Base-by-base conservation (phyloP, 129 eudicot species). In the Escallonia herrerae region DNA sequence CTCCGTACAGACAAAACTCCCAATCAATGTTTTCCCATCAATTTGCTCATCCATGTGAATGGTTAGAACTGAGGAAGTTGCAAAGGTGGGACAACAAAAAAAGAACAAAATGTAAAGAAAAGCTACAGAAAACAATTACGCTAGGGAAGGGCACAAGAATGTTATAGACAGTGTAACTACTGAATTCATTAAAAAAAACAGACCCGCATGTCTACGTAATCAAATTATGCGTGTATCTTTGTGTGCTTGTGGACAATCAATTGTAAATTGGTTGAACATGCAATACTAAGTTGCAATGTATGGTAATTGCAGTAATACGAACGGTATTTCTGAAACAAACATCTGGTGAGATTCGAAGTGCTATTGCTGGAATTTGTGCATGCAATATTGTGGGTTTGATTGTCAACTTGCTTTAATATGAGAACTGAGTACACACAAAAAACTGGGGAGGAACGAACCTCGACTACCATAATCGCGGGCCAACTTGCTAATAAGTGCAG, bases 1-100 rank as follows among this genome's bases (percentile, higher is more conserved):
- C 72, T 89, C 96, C 42, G 96, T 79, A 67, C 91, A 94, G 58
- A 94, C 97, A 70, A 89, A 94, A 76, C 81, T 94, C 67, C 99
- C 99, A 51, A 94, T 68, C 58, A 94, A 74, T 66, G 90, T 94
- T 72, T 87, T 89, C 11, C 96, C 99, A 58, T 94, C 99, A 66
- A 89, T 84, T 83, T 94, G 99, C 64, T 94, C 99, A 77, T 94
- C 99, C 99, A 94, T 83, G 83, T 94, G 95, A 72, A 94, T 86
- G 55, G 89, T 77, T 40, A 89, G 72, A 78, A 85, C 97, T 91
- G 68, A 58, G 39, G 15, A 43, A 53, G 4, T 11, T 53, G 58
- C n/a, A 53, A 51, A 45, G 12, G 12, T 11, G n/a, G 12, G 4
- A 1, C 39, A 39, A 44, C 47, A 15, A 59, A 12, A 54, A 3